Evolutionary conservation across 495 filamentous ascomycete species (phyloP).

Genomic region (Jackrogersella minutella): DNA sequence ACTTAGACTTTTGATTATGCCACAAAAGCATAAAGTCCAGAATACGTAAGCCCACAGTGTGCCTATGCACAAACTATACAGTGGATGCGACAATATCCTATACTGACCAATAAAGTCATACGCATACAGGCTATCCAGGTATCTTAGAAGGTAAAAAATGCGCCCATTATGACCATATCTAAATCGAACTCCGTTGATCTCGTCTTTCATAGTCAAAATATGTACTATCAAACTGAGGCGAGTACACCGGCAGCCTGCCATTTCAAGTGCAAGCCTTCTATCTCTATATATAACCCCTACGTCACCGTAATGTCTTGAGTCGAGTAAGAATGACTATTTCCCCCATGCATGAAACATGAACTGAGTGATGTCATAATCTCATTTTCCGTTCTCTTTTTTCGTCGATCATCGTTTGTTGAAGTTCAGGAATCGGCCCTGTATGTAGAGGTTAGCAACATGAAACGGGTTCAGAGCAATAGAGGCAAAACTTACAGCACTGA

Average conservation of each 20-base stretch:
- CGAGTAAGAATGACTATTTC: not conserved
- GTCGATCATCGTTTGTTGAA: conserved; percentile 65
- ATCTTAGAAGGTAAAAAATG: too few relatives aligned
- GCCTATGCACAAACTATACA: too few relatives aligned
- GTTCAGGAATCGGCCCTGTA: conserved; percentile 68
- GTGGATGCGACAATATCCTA: too few relatives aligned
- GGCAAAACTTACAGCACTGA: conserved; percentile 65
- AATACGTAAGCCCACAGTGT: too few relatives aligned
- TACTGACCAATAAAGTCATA: not conserved
- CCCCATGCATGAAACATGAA: not conserved
- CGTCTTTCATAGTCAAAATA: not conserved
- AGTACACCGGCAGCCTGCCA: not conserved
- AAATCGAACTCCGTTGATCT: not conserved
- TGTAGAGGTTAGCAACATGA: conserved; percentile 33
- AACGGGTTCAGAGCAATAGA: conserved; percentile 28
- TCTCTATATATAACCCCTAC: not conserved
- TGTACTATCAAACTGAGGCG: not conserved
- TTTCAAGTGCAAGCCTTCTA: not conserved
- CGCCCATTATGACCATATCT: not conserved
- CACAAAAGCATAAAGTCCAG: too few relatives aligned
- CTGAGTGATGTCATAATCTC: conserved; percentile 1
- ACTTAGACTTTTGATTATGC: too few relatives aligned
- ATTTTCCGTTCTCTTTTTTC: not conserved
- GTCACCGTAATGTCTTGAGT: not conserved
- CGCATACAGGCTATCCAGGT: not conserved